These are phyloP conservation scores for Fusarium poae DNA, from an alignment of 2,329 filamentous ascomycete genomes.

Conservation along the genomic window DNA sequence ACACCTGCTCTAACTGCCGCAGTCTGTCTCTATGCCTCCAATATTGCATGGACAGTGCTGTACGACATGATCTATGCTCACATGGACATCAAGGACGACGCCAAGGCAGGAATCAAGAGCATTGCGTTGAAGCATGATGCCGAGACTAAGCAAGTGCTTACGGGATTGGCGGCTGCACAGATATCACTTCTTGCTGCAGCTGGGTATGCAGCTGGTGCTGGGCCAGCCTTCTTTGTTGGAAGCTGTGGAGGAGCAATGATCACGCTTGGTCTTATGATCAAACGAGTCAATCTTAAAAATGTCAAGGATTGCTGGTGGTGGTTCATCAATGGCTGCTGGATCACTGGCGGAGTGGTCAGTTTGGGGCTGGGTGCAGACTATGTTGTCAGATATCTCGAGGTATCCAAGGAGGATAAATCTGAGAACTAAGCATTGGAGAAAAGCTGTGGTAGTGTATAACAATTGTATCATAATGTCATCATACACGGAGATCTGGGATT, in stretches of 20 bases:
- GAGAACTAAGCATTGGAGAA: slow-evolving; percentile 4
- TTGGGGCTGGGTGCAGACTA: slow-evolving; percentile 72
- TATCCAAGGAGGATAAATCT: slow-evolving; percentile 43
- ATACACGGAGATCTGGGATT: slow-evolving; percentile 25
- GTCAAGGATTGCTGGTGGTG: slow-evolving; percentile 81
- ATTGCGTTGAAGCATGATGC: slow-evolving; percentile 84
- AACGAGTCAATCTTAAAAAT: slow-evolving; percentile 73
- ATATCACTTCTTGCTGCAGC: slow-evolving; percentile 77
- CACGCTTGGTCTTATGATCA: slow-evolving; percentile 75
- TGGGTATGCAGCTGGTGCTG: slow-evolving; percentile 75
- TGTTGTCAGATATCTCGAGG: slow-evolving; percentile 61
- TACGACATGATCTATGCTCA: slow-evolving; percentile 97
- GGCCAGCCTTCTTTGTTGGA: slow-evolving; percentile 75
- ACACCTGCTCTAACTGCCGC: slow-evolving; percentile 73
- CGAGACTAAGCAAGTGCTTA: slow-evolving; percentile 81
- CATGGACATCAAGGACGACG: slow-evolving; percentile 90
- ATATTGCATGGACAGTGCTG: slow-evolving; percentile 86
- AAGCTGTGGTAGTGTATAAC: slow-evolving; percentile 33
- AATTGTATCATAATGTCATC: slow-evolving; percentile 40
- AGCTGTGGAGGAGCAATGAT: slow-evolving; percentile 74
- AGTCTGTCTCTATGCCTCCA: slow-evolving; percentile 79
- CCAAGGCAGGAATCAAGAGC: slow-evolving; percentile 87
- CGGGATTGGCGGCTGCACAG: slow-evolving; percentile 76
- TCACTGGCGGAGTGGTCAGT: slow-evolving; percentile 74
- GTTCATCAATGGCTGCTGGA: slow-evolving; percentile 78